Evolutionary conservation across 1,139 yeast species (phyloP), one percentile per base, ranked within the genome.

Genomic region (Blastobotrys persicus): DNA sequence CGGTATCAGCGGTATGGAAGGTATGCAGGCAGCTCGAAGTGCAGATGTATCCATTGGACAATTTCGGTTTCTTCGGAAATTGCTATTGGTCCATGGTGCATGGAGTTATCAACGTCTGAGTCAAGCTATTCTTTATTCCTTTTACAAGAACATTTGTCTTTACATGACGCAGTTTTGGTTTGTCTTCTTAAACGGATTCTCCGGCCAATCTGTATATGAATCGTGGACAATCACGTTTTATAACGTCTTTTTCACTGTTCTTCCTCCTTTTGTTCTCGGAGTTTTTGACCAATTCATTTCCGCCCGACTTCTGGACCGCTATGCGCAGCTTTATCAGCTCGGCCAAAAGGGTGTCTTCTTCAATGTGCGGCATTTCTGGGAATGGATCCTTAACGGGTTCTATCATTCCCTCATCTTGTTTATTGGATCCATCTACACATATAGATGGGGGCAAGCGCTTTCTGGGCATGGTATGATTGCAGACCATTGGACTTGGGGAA

Each of bases 161-260:
- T 92, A 91, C 69, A 88, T 92, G 96, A 88, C 97, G 2, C 98
- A 94, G 70, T 94, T 94, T 69, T 94, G 98, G 98, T 94, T 79
- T 68, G 97, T 91, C 26, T 92, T 92, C 65, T 78, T 83, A 52
- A 92, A 91, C 67, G 94, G 91, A 11, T 94, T 82, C 63, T 88
- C 97, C 20, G 99, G 98, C 20, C 96, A 92, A 69, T 88, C 96
- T 0, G 84, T 94, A 59, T 88, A 86, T 64, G 99, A 94, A 67
- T 91, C 98, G 0, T 94, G 99, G 99, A 88, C 98, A 0, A 81
- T 94, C 64, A 92, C 98, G 0, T 85, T 88, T 57, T 94, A 92
- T 73, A 94, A 94, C 62, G 96, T 94, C n/a, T 77, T 94, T 51
- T 92, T 92, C 69, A 88, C 98, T 0, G 97, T 88, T 20, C 73